Base-by-base conservation (phyloP, 2,329 filamentous ascomycete species). In the Coleophoma crateriformis region DNA sequence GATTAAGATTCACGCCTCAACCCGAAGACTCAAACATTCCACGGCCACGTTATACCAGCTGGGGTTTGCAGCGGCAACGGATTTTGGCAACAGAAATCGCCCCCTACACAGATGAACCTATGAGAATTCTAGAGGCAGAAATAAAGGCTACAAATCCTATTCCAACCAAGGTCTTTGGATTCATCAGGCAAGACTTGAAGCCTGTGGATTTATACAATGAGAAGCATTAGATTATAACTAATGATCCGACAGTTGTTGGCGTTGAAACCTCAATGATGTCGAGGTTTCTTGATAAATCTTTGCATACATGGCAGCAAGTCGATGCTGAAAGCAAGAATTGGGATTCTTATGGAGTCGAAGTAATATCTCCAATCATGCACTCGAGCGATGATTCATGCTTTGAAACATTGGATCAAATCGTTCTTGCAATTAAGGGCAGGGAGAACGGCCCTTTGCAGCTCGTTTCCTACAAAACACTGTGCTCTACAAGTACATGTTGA, bases 401-500 rank as follows among this genome's bases (percentile, higher is more conserved):
- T 11, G 19, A 45, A n/a, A 41, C 45, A 43, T 45, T 50, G 4
- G 14, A n/a, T 19, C 13, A 4, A 8, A 22, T 50, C 12, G 14
- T 50, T n/a, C 15, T 40, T 12, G 33, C 35, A 4, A n/a, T 50
- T 12, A 34, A 38, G 33, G 41, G 41, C n/a, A 22, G 15, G n/a
- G 33, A 35, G 15, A 14, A 42, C 7, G 8, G 7, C 8, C 8
- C 33, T 15, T 15, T 17, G 33, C 17, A 43, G 49, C 13, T 44
- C 37, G 3, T 50, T 50, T 32, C 20, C 47, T 22, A 43, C 27
- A 2, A 43, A 47, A 20, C 35, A 50, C 19, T 33, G 37, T 14
- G 44, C 45, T 15, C 20, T 50, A 12, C 45, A 50, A 20, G 49
- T 50, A 10, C 49, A 50, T 15, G 49, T 50, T 2, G 27, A 44